Percentiles rank a stretch among this genome's conserved stretches.
Evolutionary conservation across 2,329 filamentous ascomycete genomes (phyloP).

Genomic region (Fusarium marasasianum): DNA sequence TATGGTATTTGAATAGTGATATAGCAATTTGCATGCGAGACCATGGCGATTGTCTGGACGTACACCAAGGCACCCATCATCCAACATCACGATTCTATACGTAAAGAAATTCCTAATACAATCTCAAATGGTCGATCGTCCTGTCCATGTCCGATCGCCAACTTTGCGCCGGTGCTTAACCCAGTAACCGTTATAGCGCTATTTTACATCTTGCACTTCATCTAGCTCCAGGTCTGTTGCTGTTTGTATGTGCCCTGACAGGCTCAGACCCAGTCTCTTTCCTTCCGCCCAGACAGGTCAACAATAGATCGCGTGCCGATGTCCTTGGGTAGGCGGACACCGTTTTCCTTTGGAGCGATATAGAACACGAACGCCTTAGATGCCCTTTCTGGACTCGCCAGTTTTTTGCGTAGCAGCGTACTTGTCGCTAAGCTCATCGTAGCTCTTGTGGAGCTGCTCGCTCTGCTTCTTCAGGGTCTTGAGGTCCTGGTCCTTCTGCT

Average conservation of each 20-base stretch:
- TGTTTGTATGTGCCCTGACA: constrained; percentile 21
- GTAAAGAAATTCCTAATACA: constrained; percentile 25
- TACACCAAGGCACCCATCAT: not conserved
- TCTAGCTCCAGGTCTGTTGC: not conserved
- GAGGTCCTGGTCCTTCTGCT: constrained; percentile 83
- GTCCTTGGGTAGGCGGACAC: not conserved
- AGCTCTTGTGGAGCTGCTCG: constrained; percentile 83
- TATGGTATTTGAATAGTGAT: not conserved
- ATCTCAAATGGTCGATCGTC: constrained; percentile 28
- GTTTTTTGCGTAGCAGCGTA: constrained; percentile 68
- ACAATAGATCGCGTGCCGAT: not conserved
- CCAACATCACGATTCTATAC: constrained; percentile 21
- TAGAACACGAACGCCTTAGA: constrained; percentile 47
- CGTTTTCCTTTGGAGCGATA: not conserved
- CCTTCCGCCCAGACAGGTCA: not conserved
- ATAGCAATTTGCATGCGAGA: not conserved
- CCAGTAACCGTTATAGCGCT: constrained; percentile 12
- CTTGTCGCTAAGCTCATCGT: constrained; percentile 86
- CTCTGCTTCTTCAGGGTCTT: constrained; percentile 93
- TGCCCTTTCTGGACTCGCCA: constrained; percentile 66
- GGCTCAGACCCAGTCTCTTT: constrained; percentile 3
- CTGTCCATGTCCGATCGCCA: constrained; percentile 18
- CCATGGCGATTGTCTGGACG: not conserved
- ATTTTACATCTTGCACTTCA: constrained; percentile 27
- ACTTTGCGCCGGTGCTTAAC: constrained; percentile 30